phyloP scores from a whole-genome alignment of 176 grass and related monocot species.

The Alopecurus myosuroides region DNA sequence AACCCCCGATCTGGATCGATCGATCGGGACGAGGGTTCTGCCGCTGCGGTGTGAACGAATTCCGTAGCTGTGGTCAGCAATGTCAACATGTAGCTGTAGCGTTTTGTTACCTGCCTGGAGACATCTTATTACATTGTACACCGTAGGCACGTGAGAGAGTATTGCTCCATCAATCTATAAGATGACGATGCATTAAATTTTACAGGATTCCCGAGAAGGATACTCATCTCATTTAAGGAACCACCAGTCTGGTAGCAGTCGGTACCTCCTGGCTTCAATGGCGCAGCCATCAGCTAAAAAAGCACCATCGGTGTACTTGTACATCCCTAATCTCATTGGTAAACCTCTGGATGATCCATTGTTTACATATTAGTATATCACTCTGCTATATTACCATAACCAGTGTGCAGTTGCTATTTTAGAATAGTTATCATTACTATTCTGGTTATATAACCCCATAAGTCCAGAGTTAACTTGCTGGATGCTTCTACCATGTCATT shows the following conservation, averaged over 20 bases:
- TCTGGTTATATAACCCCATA: background rate
- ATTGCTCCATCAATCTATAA: background rate
- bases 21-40: background rate
- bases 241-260: background rate
- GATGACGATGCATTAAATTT: background rate
- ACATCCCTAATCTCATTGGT: constrained; percentile 92
- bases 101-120: background rate
- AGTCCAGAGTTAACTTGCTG: background rate
- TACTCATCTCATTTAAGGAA: background rate
- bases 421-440: background rate
- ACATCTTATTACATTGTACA: background rate
- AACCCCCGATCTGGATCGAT: background rate
- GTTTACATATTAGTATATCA: background rate
- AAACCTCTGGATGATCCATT: background rate
- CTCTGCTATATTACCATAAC: background rate
- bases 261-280: constrained; percentile 12
- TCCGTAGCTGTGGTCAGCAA: background rate
- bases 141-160: background rate
- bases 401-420: background rate
- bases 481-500: background rate
- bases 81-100: background rate
- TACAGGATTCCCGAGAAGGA: background rate
- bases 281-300: constrained; percentile 24
- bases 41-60: background rate
- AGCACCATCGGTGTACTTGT: constrained; percentile 63